phyloP scores from a whole-genome alignment of 176 grass and related monocot genomes.

The Calamus simplicifolius region DNA sequence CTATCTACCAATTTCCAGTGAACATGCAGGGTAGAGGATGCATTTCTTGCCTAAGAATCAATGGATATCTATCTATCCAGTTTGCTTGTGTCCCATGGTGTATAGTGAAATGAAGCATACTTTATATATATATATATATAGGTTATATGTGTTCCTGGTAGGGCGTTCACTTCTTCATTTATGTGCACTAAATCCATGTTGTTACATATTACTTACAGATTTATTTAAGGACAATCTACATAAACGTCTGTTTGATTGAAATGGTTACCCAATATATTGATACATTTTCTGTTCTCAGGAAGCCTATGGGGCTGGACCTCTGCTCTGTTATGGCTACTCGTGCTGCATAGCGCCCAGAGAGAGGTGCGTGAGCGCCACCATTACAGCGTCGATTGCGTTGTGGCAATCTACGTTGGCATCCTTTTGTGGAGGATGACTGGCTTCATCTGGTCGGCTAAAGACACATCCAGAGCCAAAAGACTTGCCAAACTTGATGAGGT shows the following conservation, averaged over 20 bases:
- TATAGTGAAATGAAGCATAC: too few species aligned
- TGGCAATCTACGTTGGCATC: slow-evolving; percentile 80
- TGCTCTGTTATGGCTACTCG: slow-evolving; percentile 55
- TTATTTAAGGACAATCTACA: background rate
- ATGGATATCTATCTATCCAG: too few species aligned
- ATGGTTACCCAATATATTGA: background rate
- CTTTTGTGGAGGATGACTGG: slow-evolving; percentile 74
- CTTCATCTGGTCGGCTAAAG: slow-evolving; percentile 66
- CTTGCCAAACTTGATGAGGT: slow-evolving; percentile 62
- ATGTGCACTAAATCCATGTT: too few species aligned
- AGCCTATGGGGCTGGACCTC: slow-evolving; percentile 94
- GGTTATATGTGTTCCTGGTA: too few species aligned
- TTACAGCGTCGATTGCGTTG: slow-evolving; percentile 74
- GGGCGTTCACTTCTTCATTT: too few species aligned
- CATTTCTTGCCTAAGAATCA: too few species aligned
- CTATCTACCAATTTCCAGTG: too few species aligned
- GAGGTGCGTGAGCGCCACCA: slow-evolving; percentile 78
- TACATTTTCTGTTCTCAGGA: slow-evolving; percentile 36
- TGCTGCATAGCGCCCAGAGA: slow-evolving; percentile 78
- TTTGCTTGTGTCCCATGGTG: too few species aligned
- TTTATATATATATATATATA: too few species aligned
- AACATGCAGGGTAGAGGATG: too few species aligned
- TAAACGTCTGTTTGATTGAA: background rate
- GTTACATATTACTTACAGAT: too few species aligned
- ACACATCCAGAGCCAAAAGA: slow-evolving; percentile 29